Evolutionary conservation across 78 protist species (phyloP).

Genomic region (Dictyostelium capitatum): DNA sequence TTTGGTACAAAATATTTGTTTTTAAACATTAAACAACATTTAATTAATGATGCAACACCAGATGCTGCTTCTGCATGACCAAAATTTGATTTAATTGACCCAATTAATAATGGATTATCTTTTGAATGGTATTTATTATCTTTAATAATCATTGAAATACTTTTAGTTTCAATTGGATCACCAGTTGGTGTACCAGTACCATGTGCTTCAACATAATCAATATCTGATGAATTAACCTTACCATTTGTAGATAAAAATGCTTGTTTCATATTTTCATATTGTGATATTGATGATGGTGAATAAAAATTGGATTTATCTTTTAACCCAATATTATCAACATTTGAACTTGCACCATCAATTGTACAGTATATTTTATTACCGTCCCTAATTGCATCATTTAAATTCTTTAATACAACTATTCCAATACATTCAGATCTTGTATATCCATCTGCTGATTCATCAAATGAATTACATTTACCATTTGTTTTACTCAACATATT

Average conservation of each 20-base stretch:
- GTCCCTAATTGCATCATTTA: slow-evolving; percentile 20
- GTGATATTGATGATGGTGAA: slow-evolving; percentile 11
- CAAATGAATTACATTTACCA: slow-evolving; percentile 83
- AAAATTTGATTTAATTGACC: slow-evolving; percentile 82
- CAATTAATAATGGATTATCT: slow-evolving; percentile 37
- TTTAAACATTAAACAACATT: slow-evolving; percentile 52
- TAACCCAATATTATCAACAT: slow-evolving; percentile 21
- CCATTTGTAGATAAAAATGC: slow-evolving; percentile 22
- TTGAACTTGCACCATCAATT: not conserved
- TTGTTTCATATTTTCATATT: not conserved
- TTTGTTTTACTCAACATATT: not conserved
- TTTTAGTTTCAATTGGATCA: slow-evolving; percentile 86
- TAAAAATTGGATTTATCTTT: slow-evolving; percentile 5
- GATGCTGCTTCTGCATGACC: slow-evolving; percentile 91
- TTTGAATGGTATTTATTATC: not conserved
- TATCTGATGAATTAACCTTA: not conserved
- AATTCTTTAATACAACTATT: slow-evolving; percentile 50
- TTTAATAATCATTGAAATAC: slow-evolving; percentile 54
- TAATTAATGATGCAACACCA: slow-evolving; percentile 82
- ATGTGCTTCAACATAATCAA: slow-evolving; percentile 86
- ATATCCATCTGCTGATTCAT: slow-evolving; percentile 89
- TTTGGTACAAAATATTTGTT: slow-evolving; percentile 1
- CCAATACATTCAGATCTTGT: slow-evolving; percentile 87
- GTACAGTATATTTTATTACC: slow-evolving; percentile 7
- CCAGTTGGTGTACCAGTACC: slow-evolving; percentile 93